A percentile compares a stretch with the other conserved stretches of the same genome.
phyloP scores from a whole-genome alignment of 164 flowering plant species.

The Stephania yunnanensis region DNA sequence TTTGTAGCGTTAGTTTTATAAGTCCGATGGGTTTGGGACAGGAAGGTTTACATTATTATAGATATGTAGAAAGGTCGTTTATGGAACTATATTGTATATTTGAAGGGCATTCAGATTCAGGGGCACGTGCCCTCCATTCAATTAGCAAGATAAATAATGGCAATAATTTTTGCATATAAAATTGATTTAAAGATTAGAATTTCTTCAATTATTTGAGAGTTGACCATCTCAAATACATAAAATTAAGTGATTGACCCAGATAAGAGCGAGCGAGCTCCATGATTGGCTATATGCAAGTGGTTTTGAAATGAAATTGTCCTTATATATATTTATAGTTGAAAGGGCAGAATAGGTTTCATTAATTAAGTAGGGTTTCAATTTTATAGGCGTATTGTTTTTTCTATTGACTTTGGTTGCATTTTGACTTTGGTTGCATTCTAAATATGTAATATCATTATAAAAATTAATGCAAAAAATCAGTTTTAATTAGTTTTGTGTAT shows the following conservation, averaged over 20 bases:
- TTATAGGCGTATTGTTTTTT: too few relatives aligned
- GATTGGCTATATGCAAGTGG: not conserved
- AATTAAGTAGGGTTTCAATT: not conserved
- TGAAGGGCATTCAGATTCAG: not conserved
- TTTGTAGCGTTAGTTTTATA: too few relatives aligned
- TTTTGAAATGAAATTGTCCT: too few relatives aligned
- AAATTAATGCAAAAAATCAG: not conserved
- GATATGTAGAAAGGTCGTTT: not conserved
- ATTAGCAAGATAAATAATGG: not conserved
- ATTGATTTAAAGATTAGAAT: not conserved
- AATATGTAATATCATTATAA: not conserved
- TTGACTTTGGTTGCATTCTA: not conserved
- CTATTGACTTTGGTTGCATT: not conserved
- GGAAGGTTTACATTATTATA: not conserved
- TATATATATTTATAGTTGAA: not conserved
- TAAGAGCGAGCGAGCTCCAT: not conserved
- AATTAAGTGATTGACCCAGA: not conserved
- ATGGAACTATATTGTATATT: not conserved
- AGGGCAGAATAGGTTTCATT: not conserved
- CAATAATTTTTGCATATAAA: not conserved
- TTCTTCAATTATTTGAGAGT: not conserved
- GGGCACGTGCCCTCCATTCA: slow-evolving; percentile 1
- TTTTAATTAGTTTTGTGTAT: too few relatives aligned
- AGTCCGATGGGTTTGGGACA: not conserved
- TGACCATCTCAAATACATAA: not conserved